Evolutionary conservation across 306 rosid genomes (phyloP), one percentile per base, ranked within the genome.

Genomic region (Ochetophila trinervis): DNA sequence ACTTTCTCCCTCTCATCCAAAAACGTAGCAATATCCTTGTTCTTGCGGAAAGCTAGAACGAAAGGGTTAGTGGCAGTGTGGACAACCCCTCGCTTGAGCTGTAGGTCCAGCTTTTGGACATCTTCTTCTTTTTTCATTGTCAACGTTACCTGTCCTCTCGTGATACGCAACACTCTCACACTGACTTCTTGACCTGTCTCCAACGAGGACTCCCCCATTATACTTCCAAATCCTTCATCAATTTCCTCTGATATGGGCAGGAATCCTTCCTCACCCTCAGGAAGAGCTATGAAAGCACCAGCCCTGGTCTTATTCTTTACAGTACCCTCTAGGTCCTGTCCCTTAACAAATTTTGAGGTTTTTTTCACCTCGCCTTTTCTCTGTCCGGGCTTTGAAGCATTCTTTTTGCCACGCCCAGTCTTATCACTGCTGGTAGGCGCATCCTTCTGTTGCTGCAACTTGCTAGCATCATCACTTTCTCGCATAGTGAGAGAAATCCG

Each of bases 251-350:
- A 79, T 40, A 69, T 21, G 10, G 96, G 99, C 51, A 94, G 84
- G 76, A 94, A 94, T 50, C 96, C 99, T 80, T 94, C 99, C 80
- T 94, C 97, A n/a, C 92, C 99, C 24, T 90, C 96, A 16, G 97
- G 95, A 80, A 94, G 99, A 57, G 97, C 78, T 57, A 90, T 80
- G 69, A 88, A 94, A 76, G 97, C 79, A 76, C 99, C 99, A 6
- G 87, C 83, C 84, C 96, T 75, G 30, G 68, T 70, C 73, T 75
- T 48, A 74, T 94, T 94, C 85, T 94, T 94, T 78, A 94, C 99
- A 0, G 88, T 83, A 42, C 97, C 99, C 54, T 80, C 78, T 65
- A 94, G 72, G 44, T 88, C 89, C 78, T 94, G 99, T 72, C 97
- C 99, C 63, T 74, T 62, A 10, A 54, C 75, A 73, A 90, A 85